phyloP scores from a whole-genome alignment of 306 rosid genomes.

The Trichosanthes truncata region DNA sequence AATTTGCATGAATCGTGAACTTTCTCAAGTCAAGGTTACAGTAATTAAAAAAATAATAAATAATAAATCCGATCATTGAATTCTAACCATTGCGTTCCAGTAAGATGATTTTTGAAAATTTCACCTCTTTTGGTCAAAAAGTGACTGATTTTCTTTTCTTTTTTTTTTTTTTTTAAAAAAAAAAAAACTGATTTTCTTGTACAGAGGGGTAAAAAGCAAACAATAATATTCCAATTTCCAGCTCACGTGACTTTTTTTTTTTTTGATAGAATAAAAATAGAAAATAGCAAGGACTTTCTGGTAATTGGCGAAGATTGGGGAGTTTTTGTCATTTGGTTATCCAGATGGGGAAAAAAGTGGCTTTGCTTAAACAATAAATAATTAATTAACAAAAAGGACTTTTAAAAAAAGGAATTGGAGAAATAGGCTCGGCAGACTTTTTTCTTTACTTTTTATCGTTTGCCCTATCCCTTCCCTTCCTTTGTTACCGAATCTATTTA shows the following conservation, averaged over 20 bases:
- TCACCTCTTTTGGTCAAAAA: neutral
- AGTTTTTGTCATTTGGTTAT: conserved; percentile 1
- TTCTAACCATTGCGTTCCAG: neutral
- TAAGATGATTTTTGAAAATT: neutral
- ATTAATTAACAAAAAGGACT: neutral
- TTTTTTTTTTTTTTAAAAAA: no score
- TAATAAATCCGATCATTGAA: neutral
- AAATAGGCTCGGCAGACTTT: neutral
- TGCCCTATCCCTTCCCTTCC: neutral
- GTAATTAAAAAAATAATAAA: neutral
- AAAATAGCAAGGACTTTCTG: neutral
- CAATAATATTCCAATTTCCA: neutral
- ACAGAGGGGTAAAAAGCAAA: neutral
- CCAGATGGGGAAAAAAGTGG: neutral
- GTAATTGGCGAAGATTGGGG: neutral
- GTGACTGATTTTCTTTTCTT: neutral
- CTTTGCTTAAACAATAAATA: neutral
- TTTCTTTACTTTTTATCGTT: neutral
- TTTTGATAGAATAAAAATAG: neutral
- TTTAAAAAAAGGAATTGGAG: neutral
- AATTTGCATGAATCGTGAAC: neutral
- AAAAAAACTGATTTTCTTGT: neutral
- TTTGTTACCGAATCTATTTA: neutral
- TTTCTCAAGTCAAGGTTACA: neutral
- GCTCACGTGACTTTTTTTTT: neutral